Base-by-base conservation (phyloP, 257 asterid genomes). In the Capsicum rhomboideum region DNA sequence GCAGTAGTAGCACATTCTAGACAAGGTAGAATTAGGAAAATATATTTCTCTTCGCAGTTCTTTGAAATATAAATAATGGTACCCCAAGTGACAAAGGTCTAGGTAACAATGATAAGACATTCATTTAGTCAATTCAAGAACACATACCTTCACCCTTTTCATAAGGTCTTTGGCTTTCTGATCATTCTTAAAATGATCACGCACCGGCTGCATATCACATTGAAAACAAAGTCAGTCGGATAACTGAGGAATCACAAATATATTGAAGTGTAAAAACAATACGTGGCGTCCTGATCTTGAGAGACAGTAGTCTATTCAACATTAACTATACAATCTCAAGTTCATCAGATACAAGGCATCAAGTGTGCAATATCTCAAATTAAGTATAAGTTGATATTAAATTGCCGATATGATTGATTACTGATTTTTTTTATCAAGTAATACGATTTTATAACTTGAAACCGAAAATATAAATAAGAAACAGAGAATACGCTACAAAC, bases 151-250 rank as follows among this genome's bases (percentile, higher is more conserved):
- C 58, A 95, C 97, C 83, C 91, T 91, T 86, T 89, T 91, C 72
- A 93, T 8, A 28, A 95, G 92, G 10, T 92, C 96, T 91, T 88
- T 95, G 55, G 97, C 97, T 72, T 85, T 88, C 4, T 86, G 87
- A 77, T 95, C 93, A 49, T 82, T 90, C 82, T 83, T 90, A 89
- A 95, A 95, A 87, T 93, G 98, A 83, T 95, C 95, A 74, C 97
- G 94, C 12, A 94, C 96, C 31, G 96, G 97, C 95, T 94, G 93
- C 90, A 91, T n/a, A 83, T 29, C 56, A 66, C 40, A 72, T 53
- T 42, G 50, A 17, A 58, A 67, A 34, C 71, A 54, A 54, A 20
- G 84, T 82, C 18, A 69, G 78, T 42, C 4, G 8, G 34, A 58
- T 14, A 82, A 49, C 6, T 53, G 3, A 69, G 26, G 66, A 69